Evolutionary conservation across 352 stramenopile genomes (phyloP), one percentile per base, ranked within the genome.

Genomic region (Phytophthora boehmeriae): DNA sequence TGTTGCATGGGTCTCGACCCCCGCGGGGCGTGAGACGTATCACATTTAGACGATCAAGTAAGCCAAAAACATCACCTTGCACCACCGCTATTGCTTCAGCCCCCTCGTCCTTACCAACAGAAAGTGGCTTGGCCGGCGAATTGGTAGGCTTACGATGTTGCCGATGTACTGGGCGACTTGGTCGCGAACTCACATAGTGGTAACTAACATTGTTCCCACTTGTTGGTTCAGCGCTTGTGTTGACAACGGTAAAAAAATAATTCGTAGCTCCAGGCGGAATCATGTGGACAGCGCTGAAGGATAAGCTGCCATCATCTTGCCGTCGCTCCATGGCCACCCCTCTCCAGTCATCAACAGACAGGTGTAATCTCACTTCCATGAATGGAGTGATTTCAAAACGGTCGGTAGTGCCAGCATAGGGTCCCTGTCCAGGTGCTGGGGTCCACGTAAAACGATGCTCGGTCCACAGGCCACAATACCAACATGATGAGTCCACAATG

Each of bases 371-470:
- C 27, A 91, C 80, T 9, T 56, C 46, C 62, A 88, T 73, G 34
- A 65, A 66, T 6, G 49, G 45, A 27, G 60, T 70, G 22, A 85
- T 68, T 14, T 76, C 71, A 49, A 71, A 74, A 17, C 38, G 35
- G 6, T 70, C 55, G 16, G 48, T 57, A 17, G 70, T 71, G 1
- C 71, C 74, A 1, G 69, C 68, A 19, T 76, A 79, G 8, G 73
- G 73, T 1, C 79, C 67, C 30, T 78, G 70, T 6, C 70, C 56
- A 35, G 55, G n/a, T 4, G 53, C 47, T 11, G 84, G 84, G 2
- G 64, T 78, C 82, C 84, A 91, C 16, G 76, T 73, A 45, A 93
- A 93, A 23, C 84, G 82, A 39, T 93, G 76, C 52, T 93, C 84
- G 23, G 73, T 70, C 84, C 84, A 93, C 41, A 88, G 73, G 1